phyloP scores from a whole-genome alignment of 176 grass and related monocot species.

The Oryza meridionalis region DNA sequence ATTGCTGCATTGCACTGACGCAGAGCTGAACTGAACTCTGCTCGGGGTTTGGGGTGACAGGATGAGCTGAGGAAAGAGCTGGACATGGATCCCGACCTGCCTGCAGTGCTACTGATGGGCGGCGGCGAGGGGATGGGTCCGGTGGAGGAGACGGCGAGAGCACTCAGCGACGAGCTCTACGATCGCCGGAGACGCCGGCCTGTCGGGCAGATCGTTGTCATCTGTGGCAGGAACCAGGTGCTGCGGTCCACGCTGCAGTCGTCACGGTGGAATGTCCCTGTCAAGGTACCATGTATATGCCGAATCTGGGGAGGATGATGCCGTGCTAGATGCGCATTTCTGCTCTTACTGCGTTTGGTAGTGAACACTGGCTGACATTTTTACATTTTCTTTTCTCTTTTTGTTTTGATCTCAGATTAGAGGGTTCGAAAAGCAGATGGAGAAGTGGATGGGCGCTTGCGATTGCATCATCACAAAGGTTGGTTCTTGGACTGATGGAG shows the following conservation, averaged over 20 bases:
- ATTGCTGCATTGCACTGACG: not conserved
- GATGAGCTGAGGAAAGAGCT: slow-evolving; percentile 68
- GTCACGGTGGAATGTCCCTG: slow-evolving; percentile 62
- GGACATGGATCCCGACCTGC: slow-evolving; percentile 60
- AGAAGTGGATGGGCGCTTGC: slow-evolving; percentile 89
- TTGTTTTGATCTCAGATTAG: slow-evolving; percentile 47
- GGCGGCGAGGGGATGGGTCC: slow-evolving; percentile 90
- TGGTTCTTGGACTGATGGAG: not conserved
- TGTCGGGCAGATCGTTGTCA: slow-evolving; percentile 64
- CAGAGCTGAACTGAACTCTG: not conserved
- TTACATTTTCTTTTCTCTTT: slow-evolving; percentile 14
- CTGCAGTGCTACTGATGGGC: slow-evolving; percentile 80
- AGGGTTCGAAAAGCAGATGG: slow-evolving; percentile 86
- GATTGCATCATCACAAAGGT: slow-evolving; percentile 95
- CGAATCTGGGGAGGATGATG: slow-evolving; percentile 1
- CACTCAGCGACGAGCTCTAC: slow-evolving; percentile 66
- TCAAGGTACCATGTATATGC: slow-evolving; percentile 60
- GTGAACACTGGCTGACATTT: not conserved
- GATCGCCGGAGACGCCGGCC: slow-evolving; percentile 40
- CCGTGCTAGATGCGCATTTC: slow-evolving; percentile 40
- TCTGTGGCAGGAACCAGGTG: slow-evolving; percentile 74
- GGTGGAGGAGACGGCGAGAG: slow-evolving; percentile 68
- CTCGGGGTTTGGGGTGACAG: slow-evolving; percentile 38
- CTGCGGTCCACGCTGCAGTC: slow-evolving; percentile 53
- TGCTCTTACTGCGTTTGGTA: slow-evolving; percentile 1